A percentile compares a stretch with the other conserved stretches of the same genome.
Conservation (phyloP, 352 stramenopile genomes). For the Pythium scleroteichum region DNA sequence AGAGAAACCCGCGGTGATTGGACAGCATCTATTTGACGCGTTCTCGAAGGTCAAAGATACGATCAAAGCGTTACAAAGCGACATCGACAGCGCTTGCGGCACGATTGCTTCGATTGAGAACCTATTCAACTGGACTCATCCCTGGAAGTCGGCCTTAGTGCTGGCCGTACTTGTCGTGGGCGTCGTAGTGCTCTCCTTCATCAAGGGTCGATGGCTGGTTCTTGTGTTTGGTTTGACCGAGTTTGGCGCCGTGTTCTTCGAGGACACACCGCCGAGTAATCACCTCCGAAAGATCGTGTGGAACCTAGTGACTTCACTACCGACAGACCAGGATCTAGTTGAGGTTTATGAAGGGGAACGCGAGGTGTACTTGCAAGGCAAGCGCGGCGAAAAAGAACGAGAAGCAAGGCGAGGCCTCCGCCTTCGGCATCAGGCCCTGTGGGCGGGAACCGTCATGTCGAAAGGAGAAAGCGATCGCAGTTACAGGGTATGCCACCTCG, state of each 20-base stretch:
- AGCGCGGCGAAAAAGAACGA: conserved; percentile 44
- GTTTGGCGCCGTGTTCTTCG: conserved; percentile 76
- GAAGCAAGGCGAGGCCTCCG: conserved; percentile 47
- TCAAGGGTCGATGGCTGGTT: conserved; percentile 74
- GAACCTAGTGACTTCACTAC: conserved; percentile 81
- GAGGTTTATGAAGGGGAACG: conserved; percentile 71
- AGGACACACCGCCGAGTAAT: conserved; percentile 79
- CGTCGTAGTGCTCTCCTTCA: conserved; percentile 60
- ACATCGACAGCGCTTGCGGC: conserved; percentile 72
- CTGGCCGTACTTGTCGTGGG: conserved; percentile 51
- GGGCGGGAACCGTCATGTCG: conserved; percentile 56
- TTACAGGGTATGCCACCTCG: conserved; percentile 53
- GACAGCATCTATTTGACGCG: conserved; percentile 68
- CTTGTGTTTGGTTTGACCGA: conserved; percentile 73
- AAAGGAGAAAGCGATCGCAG: conserved; percentile 68
- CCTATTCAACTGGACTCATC: conserved; percentile 86
- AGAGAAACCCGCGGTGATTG: conserved; percentile 66
- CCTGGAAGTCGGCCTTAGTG: conserved; percentile 78
- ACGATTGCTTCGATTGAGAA: conserved; percentile 77
- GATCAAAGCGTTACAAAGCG: conserved; percentile 69
- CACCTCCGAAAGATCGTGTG: conserved; percentile 75
- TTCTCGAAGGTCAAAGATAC: conserved; percentile 88
- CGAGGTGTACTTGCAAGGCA: conserved; percentile 55
- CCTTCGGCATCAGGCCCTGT: conserved; percentile 73
- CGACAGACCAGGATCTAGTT: conserved; percentile 79